A percentile compares a stretch with the other conserved stretches of the same genome.
Conservation (phyloP, 768 basidiomycete genomes). For the Krasilnikovozyma curviuscula region DNA sequence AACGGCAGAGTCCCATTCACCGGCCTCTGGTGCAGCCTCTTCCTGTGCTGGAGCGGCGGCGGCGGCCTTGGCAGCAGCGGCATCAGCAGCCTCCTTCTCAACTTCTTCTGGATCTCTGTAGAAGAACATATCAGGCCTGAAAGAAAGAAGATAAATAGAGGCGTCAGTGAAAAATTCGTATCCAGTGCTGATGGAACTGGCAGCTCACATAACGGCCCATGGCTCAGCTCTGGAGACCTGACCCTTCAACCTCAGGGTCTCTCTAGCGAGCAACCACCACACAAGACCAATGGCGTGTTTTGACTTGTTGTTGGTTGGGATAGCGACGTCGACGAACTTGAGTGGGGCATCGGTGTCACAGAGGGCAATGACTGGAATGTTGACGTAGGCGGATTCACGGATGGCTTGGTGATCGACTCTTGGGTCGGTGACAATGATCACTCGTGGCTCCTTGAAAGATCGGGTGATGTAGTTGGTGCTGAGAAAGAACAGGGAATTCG, state of each 20-base stretch:
- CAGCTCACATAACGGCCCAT: constrained; percentile 89
- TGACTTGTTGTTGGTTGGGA: constrained; percentile 99
- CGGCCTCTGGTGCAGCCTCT: constrained; percentile 27
- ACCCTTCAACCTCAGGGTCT: constrained; percentile 87
- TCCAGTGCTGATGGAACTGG: not conserved
- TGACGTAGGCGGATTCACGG: constrained; percentile 98
- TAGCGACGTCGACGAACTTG: constrained; percentile 92
- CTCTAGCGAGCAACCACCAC: constrained; percentile 94
- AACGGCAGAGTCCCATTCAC: constrained; percentile 36
- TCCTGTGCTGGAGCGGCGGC: constrained; percentile 35
- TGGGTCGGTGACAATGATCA: constrained; percentile 96
- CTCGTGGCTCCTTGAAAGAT: constrained; percentile 98
- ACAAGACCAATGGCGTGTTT: constrained; percentile 90
- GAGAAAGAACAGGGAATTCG: not conserved
- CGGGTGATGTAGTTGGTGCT: constrained; percentile 87
- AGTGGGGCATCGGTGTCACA: constrained; percentile 97
- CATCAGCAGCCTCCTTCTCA: constrained; percentile 81
- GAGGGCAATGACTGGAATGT: constrained; percentile 98
- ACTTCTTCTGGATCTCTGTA: constrained; percentile 99
- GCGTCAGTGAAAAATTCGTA: constrained; percentile 17
- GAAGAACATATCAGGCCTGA: constrained; percentile 39
- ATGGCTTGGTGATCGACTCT: constrained; percentile 99
- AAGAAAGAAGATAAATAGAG: not conserved
- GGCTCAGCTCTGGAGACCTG: constrained; percentile 81
- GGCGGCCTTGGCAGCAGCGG: constrained; percentile 69